A percentile compares a stretch with the other conserved stretches of the same genome.
phyloP scores from a whole-genome alignment of 2,329 filamentous ascomycete genomes.

The Hypoxylon sp. region DNA sequence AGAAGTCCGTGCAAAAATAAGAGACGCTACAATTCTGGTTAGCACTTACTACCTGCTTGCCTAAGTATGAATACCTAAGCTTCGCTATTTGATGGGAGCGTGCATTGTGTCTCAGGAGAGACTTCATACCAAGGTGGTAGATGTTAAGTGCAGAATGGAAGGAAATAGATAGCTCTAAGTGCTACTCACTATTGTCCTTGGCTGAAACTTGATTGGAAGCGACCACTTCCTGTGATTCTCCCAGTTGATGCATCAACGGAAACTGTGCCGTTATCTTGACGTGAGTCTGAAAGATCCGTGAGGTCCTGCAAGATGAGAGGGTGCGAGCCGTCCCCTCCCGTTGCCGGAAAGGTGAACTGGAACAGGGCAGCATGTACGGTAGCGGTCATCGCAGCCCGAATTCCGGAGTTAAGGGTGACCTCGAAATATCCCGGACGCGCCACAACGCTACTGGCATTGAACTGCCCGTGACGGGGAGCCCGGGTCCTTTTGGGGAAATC shows the following conservation, averaged over 20 bases:
- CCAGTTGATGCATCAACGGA: conserved; percentile 69
- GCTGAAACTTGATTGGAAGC: conserved; percentile 76
- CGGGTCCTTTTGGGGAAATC: conserved; percentile 67
- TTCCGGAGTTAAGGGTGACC: conserved; percentile 69
- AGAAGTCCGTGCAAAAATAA: conserved; percentile 78
- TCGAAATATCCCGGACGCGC: conserved; percentile 77
- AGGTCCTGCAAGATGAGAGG: conserved; percentile 77
- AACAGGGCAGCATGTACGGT: conserved; percentile 77
- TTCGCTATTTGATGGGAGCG: not conserved
- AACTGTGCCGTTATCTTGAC: conserved; percentile 70
- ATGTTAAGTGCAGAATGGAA: not conserved
- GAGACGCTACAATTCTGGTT: conserved; percentile 53
- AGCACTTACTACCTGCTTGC: conserved; percentile 4
- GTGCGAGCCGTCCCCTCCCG: conserved; percentile 57
- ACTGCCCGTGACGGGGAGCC: conserved; percentile 58
- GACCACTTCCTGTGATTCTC: conserved; percentile 73
- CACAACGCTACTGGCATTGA: conserved; percentile 65
- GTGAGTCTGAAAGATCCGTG: conserved; percentile 73
- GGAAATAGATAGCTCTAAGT: not conserved
- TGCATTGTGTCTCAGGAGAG: not conserved
- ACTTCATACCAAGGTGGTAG: not conserved
- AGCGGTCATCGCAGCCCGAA: conserved; percentile 76
- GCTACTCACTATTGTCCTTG: conserved; percentile 66
- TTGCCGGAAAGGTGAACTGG: conserved; percentile 72
- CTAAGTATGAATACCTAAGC: not conserved